These are phyloP conservation scores for Hericium coralloides DNA, from an alignment of 768 basidiomycete genomes.

Conservation along the genomic window DNA sequence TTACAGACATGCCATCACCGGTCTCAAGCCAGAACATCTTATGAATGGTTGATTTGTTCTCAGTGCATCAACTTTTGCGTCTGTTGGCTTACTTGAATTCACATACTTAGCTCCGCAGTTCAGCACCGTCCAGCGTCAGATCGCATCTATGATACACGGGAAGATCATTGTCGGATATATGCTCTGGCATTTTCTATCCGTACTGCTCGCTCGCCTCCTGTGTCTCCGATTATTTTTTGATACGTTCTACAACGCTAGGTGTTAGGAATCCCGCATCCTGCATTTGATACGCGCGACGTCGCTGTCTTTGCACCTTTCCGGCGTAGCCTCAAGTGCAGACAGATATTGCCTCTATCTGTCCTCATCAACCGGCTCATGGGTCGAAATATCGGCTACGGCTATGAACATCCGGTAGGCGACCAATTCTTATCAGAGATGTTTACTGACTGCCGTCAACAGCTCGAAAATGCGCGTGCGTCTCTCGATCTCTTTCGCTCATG, in stretches of 20 bases:
- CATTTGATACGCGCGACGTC: conserved; percentile 44
- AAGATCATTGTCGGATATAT: conserved; percentile 50
- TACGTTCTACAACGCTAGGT: conserved; percentile 25
- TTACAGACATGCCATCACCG: conserved; percentile 38
- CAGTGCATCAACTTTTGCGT: neutral
- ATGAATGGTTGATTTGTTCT: conserved; percentile 25
- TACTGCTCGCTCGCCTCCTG: conserved; percentile 8
- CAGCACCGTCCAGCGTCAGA: conserved; percentile 35
- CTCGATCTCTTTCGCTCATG: conserved; percentile 45
- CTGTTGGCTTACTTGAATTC: neutral
- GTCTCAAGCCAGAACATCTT: conserved; percentile 32
- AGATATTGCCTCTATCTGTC: conserved; percentile 27
- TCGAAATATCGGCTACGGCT: conserved; percentile 31
- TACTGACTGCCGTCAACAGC: conserved; percentile 18
- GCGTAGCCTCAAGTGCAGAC: conserved; percentile 24
- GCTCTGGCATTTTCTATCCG: conserved; percentile 46
- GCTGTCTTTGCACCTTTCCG: conserved; percentile 44
- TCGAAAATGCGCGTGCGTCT: conserved; percentile 40
- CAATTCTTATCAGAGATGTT: neutral
- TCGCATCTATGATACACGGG: conserved; percentile 32
- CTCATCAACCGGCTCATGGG: conserved; percentile 40
- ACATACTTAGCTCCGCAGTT: conserved; percentile 36
- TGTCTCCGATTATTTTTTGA: neutral
- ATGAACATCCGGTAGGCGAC: conserved; percentile 39
- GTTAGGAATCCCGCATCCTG: conserved; percentile 41